Evolutionary conservation across 2,329 filamentous ascomycete genomes (phyloP), one percentile per base, ranked within the genome.

Genomic region (Epichloe coenophiala): DNA sequence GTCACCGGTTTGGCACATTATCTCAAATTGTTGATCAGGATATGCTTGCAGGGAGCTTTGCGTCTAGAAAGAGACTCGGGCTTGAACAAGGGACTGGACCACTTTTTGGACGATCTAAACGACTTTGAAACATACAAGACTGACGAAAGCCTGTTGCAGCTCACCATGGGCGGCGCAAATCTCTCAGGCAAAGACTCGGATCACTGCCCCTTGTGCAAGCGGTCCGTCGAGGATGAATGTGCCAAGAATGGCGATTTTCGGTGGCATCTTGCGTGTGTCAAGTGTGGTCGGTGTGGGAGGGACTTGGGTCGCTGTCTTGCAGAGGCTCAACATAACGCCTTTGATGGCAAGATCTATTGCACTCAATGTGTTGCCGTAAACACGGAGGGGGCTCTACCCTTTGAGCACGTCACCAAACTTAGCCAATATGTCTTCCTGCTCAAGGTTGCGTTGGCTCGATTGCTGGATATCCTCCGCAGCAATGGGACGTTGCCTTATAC

Each of bases 1-100:
- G 93, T 98, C 49, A 98, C 93, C 39, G 91, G 93, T 37, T 77
- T 98, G 48, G 93, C 93, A 17, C 93, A 98, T 67, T 98, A 98
- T 63, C 80, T 98, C 49, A 98, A 98, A 68, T 84, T 98, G 36
- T 79, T 98, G 53, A 98, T 98, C 60, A 83, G 93, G 47, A 98
- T 98, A 59, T 96, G 93, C 63, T 77, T 98, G 31, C 94, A 97
- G 64, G 93, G 91, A 35, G 85, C 93, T 6, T 72, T 98, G 45
- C 91, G 89, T 61, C 78, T 97, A 39, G 93, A 98, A 67, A 83
- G 88, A 51, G 91, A 97, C 60, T 83, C 83, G 46, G 75, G 77
- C 48, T 84, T 77, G 31, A 74, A 85, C 2, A 83, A 86, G 56
- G 88, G 88, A 11, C 72, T 98, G 23, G 84, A 88, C 60, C 76